phyloP scores from a whole-genome alignment of 2,329 filamentous ascomycete genomes.

The Microthyrium microscopicum region DNA sequence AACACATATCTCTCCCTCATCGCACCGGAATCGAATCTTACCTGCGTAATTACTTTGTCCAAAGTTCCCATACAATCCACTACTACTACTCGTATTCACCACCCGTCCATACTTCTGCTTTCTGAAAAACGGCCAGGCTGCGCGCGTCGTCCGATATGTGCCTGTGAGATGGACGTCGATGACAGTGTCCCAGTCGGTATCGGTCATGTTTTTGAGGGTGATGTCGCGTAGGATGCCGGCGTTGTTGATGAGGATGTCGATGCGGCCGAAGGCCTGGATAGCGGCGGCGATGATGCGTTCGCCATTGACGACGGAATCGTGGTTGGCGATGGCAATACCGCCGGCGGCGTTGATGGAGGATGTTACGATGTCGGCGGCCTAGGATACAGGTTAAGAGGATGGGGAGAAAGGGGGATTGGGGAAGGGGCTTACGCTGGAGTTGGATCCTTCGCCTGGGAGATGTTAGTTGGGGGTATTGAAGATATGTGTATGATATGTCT shows the following conservation, averaged over 20 bases:
- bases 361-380: constrained; percentile 73
- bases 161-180: constrained; percentile 84
- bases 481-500: too few relatives aligned
- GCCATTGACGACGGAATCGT: constrained; percentile 83
- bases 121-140: constrained; percentile 91
- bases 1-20: constrained; percentile 9
- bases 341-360: constrained; percentile 71
- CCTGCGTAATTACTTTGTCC: constrained; percentile 90
- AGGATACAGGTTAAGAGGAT: constrained; percentile 7
- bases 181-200: constrained; percentile 90
- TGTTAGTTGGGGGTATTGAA: too few relatives aligned
- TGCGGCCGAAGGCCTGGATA: constrained; percentile 63
- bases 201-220: constrained; percentile 97
- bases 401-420: too few relatives aligned
- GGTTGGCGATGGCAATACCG: constrained; percentile 93
- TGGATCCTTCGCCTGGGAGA: not conserved
- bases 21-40: too few relatives aligned
- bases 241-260: constrained; percentile 96
- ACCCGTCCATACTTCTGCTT: constrained; percentile 97
- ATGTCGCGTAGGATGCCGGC: constrained; percentile 88
- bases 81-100: constrained; percentile 83
- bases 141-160: constrained; percentile 62
- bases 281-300: constrained; percentile 87
- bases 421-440: not conserved
- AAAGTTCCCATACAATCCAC: constrained; percentile 88